Conservation (phyloP, 116 monocot genomes). For the Posidonia oceanica region DNA sequence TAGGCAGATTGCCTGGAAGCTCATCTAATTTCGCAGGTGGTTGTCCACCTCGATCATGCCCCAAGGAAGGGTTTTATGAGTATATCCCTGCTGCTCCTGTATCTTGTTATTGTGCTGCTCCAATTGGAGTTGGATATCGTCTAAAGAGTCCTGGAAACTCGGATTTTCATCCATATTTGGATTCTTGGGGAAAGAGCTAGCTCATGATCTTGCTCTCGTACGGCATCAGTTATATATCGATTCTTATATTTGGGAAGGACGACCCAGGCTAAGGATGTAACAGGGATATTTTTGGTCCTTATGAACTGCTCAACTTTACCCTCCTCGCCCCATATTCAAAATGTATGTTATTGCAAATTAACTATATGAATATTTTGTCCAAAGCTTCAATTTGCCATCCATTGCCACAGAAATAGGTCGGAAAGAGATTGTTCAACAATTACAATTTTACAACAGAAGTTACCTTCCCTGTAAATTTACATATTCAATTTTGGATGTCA, state of each 20-base stretch:
- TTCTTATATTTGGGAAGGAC: slow-evolving; percentile 75
- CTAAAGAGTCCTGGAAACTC: slow-evolving; percentile 87
- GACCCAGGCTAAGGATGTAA: slow-evolving; percentile 85
- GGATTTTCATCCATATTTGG: slow-evolving; percentile 35
- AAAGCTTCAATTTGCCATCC: not conserved
- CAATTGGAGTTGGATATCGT: slow-evolving; percentile 81
- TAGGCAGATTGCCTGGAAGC: slow-evolving; percentile 10
- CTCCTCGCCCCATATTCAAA: slow-evolving; percentile 47
- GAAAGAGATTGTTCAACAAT: no score
- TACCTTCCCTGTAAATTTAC: no score
- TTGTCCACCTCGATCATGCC: slow-evolving; percentile 42
- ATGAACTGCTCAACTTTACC: slow-evolving; percentile 80
- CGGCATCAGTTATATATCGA: slow-evolving; percentile 52
- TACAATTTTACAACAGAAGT: no score
- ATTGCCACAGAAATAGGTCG: not conserved
- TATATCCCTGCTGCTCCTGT: slow-evolving; percentile 45
- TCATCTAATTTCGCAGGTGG: slow-evolving; percentile 8
- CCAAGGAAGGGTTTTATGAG: slow-evolving; percentile 40
- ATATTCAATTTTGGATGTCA: no score
- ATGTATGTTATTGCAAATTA: slow-evolving; percentile 28
- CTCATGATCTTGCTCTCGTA: slow-evolving; percentile 36
- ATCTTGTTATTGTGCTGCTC: slow-evolving; percentile 56
- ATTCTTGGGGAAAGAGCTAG: slow-evolving; percentile 33
- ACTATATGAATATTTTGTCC: not conserved
- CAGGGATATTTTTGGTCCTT: slow-evolving; percentile 79